Percentiles rank a stretch among this genome's conserved stretches.
phyloP scores from a whole-genome alignment of 176 grass and related monocot species.

The Coix lacrymajobi region DNA sequence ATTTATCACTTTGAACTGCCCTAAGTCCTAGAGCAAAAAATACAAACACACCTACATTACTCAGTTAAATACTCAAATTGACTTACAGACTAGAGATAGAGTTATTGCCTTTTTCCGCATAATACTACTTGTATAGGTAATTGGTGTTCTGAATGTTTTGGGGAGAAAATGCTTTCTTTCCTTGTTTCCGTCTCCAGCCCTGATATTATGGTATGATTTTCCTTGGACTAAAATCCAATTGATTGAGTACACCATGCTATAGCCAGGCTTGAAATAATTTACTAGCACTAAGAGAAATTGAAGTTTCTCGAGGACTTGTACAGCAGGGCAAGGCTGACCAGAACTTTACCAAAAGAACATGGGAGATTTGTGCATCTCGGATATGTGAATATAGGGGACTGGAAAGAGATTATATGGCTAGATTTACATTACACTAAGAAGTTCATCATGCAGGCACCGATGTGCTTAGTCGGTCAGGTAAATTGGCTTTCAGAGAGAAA shows the following conservation, averaged over 20 bases:
- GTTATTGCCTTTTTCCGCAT: not conserved
- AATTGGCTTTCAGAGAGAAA: not conserved
- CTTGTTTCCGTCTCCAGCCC: not conserved
- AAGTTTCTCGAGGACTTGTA: too few species aligned
- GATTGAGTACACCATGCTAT: not conserved
- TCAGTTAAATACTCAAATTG: not conserved
- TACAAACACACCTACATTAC: not conserved
- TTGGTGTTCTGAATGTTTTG: not conserved
- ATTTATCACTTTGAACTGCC: not conserved
- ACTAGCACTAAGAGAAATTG: not conserved
- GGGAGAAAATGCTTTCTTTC: not conserved
- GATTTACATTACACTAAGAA: too few species aligned
- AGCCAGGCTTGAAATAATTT: not conserved
- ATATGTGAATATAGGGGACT: too few species aligned
- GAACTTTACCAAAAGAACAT: too few species aligned
- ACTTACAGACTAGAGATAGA: not conserved
- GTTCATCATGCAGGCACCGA: too few species aligned
- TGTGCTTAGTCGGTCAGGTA: too few species aligned
- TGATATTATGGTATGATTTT: not conserved
- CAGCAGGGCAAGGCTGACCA: too few species aligned
- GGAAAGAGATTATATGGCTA: too few species aligned
- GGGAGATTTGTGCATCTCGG: too few species aligned
- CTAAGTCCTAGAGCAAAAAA: not conserved
- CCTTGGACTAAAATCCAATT: not conserved
- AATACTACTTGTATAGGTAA: not conserved